Evolutionary conservation across 805 yeast genomes (phyloP).

Genomic region (Candida fluviatilis): DNA sequence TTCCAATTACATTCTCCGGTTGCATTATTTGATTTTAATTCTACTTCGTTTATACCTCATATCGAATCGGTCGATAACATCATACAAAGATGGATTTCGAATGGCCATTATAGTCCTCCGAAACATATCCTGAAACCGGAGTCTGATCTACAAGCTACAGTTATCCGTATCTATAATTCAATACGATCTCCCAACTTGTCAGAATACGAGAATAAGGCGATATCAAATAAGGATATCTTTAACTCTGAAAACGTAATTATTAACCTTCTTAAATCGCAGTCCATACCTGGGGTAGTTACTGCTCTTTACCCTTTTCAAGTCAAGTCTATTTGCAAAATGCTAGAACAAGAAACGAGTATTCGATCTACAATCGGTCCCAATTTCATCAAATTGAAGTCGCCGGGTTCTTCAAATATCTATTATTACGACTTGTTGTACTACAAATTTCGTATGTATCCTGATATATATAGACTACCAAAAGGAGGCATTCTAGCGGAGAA

Average conservation of each 20-base stretch:
- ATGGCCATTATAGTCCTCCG: slow-evolving; percentile 11
- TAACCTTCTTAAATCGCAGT: slow-evolving; percentile 9
- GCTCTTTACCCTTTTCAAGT: slow-evolving; percentile 54
- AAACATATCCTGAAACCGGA: background rate
- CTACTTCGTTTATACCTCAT: background rate
- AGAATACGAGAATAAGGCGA: slow-evolving; percentile 9
- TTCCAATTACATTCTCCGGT: background rate
- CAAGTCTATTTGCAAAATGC: slow-evolving; percentile 59
- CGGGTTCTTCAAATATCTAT: slow-evolving; percentile 9
- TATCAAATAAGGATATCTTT: slow-evolving; percentile 5
- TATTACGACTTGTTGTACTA: slow-evolving; percentile 34
- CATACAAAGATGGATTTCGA: slow-evolving; percentile 28
- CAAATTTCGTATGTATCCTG: slow-evolving; percentile 33
- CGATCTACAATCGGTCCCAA: slow-evolving; percentile 31
- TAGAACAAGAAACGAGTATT: slow-evolving; percentile 43
- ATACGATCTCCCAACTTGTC: slow-evolving; percentile 27
- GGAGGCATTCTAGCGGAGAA: slow-evolving; percentile 66
- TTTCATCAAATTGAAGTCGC: slow-evolving; percentile 18
- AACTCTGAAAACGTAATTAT: slow-evolving; percentile 16
- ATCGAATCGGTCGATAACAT: background rate
- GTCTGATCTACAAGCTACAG: slow-evolving; percentile 9
- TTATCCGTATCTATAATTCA: slow-evolving; percentile 31
- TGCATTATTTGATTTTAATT: background rate
- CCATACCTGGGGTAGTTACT: slow-evolving; percentile 44
- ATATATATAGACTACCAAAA: slow-evolving; percentile 43